Evolutionary conservation across 1,284 basidiomycete genomes (phyloP), one percentile per base, ranked within the genome.

Genomic region (Puccinia polysora): DNA sequence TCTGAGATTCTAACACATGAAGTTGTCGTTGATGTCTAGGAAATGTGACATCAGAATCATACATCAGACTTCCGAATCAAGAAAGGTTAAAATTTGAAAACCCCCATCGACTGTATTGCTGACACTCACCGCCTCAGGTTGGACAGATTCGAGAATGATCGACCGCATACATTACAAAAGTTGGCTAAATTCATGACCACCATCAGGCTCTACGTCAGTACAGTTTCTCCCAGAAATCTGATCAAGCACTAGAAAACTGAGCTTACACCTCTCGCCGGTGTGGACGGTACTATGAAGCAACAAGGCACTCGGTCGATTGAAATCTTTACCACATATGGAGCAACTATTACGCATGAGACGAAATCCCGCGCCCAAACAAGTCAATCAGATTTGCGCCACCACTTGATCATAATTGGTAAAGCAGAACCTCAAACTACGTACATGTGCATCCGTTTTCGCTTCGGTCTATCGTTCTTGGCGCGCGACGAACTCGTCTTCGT

Each of bases 1-100:
- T 60, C 28, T 69, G n/a, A 36, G 67, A 69, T 60, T 69, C 67
- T 38, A 69, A 69, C 14, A 69, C 67, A 58, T 69, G 67, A 14
- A 69, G 47, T 40, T 60, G 67, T 49, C 67, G 6, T 60, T 69
- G 67, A 69, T 69, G 67, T 49, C 67, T 68, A 34, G 6, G 23
- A 23, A 36, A 18, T 23, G 25, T 36, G 15, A 36, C 10, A n/a
- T n/a, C n/a, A 45, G 40, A 45, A 45, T 10, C 40, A 45, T 45
- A n/a, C 10, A 10, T 10, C 10, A 45, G n/a, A 45, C 40, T 45
- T n/a, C 10, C 10, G n/a, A n/a, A n/a, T n/a, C n/a, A n/a, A n/a
- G n/a, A n/a, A n/a, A n/a, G n/a, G n/a, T n/a, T n/a, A n/a, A n/a
- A n/a, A n/a, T n/a, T n/a, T 10, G n/a, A 45, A 45, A 45, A n/a